Evolutionary conservation across 768 basidiomycete genomes (phyloP).

Genomic region (Pleurotus tuber-regium): DNA sequence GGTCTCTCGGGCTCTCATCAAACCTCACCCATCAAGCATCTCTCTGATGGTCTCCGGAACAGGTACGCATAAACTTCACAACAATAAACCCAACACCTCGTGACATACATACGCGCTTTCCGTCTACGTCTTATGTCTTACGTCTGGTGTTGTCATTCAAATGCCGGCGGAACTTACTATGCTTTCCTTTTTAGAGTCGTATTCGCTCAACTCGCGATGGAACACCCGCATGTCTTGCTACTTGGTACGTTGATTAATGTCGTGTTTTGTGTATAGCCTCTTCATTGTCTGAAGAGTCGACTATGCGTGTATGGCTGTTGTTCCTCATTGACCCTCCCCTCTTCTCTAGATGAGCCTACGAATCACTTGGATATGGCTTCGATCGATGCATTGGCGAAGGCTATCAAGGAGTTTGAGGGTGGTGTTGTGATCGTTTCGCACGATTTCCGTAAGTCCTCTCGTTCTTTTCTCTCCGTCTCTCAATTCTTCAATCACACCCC

Average conservation of each 20-base stretch:
- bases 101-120: too few relatives aligned
- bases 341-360: slow-evolving; percentile 77
- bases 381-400: slow-evolving; percentile 92
- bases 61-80: too few relatives aligned
- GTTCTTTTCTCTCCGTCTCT: background rate
- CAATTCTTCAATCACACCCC: slow-evolving; percentile 3
- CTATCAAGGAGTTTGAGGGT: slow-evolving; percentile 96
- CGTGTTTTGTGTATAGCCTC: background rate
- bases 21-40: slow-evolving; percentile 87
- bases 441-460: slow-evolving; percentile 82
- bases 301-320: too few relatives aligned
- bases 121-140: background rate
- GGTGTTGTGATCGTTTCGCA: slow-evolving; percentile 99
- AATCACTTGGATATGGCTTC: slow-evolving; percentile 98
- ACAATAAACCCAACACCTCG: too few relatives aligned
- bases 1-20: slow-evolving; percentile 95
- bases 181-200: slow-evolving; percentile 62
- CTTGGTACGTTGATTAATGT: slow-evolving; percentile 48
- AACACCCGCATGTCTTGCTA: slow-evolving; percentile 92
- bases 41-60: slow-evolving; percentile 96
- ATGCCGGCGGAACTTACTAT: background rate
- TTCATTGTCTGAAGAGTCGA: too few relatives aligned
- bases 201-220: slow-evolving; percentile 95
- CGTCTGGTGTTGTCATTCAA: slow-evolving; percentile 12
- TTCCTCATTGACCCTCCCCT: too few relatives aligned